phyloP scores from a whole-genome alignment of 495 filamentous ascomycete species.

The Tricharina praecox region DNA sequence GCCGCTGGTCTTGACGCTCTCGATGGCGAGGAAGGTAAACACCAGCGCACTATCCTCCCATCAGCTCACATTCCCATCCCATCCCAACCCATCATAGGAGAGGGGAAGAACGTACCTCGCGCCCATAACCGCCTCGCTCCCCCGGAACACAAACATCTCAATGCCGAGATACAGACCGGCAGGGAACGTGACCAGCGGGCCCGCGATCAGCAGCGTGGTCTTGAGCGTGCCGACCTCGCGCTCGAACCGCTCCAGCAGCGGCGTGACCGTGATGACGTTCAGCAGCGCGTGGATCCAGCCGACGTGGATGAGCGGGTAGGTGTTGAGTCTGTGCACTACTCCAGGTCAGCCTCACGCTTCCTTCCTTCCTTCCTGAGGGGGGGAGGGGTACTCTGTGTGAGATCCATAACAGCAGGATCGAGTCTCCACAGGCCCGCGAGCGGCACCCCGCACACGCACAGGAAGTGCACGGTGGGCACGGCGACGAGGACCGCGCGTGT shows the following conservation, averaged over 20 bases:
- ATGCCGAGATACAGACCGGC: conserved; percentile 52
- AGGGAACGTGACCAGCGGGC: conserved; percentile 66
- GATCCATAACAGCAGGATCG: conserved; percentile 52
- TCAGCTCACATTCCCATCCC: no score
- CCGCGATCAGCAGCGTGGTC: conserved; percentile 68
- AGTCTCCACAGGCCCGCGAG: conserved; percentile 60
- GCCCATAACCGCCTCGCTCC: conserved; percentile 57
- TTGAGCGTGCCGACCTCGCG: conserved; percentile 83
- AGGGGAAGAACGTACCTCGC: no score
- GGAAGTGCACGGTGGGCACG: conserved; percentile 50
- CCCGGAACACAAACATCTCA: conserved; percentile 47
- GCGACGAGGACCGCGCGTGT: conserved; percentile 57
- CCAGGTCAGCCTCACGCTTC: conserved; percentile 6
- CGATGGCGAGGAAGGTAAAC: conserved; percentile 67
- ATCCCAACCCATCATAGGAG: no score
- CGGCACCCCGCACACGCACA: conserved; percentile 48
- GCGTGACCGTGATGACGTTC: conserved; percentile 62
- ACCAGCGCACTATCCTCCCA: conserved; percentile 54
- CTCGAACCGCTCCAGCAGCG: conserved; percentile 82
- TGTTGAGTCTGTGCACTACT: conserved; percentile 81
- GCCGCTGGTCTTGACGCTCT: conserved; percentile 64
- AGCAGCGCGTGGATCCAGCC: conserved; percentile 63
- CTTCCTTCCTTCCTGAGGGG: not conserved
- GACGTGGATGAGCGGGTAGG: conserved; percentile 74
- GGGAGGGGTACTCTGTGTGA: conserved; percentile 52